These are phyloP conservation scores for Panus rudis DNA, from an alignment of 768 basidiomycete species.

Conservation along the genomic window DNA sequence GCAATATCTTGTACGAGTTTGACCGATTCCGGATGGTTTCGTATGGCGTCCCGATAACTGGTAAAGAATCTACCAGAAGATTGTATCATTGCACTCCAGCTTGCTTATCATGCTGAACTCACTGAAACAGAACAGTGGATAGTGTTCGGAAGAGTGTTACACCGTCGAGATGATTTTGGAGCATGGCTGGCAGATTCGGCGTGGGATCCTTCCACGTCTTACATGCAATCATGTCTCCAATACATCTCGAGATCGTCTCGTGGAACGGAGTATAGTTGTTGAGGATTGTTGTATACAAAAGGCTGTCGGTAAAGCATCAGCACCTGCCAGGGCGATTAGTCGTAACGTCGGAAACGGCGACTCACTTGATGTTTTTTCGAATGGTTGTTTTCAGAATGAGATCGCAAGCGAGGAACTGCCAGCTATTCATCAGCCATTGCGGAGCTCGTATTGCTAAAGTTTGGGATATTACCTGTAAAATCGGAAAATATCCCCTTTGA, in stretches of 20 bases:
- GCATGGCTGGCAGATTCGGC: slow-evolving; percentile 2
- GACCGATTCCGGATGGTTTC: slow-evolving; percentile 37
- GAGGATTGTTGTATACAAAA: slow-evolving; percentile 20
- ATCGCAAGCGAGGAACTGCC: slow-evolving; percentile 25
- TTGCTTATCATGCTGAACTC: background rate
- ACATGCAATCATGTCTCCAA: slow-evolving; percentile 17
- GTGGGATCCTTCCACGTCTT: slow-evolving; percentile 20
- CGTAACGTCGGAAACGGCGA: background rate
- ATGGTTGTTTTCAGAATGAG: slow-evolving; percentile 25
- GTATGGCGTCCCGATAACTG: slow-evolving; percentile 51
- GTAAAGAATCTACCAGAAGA: slow-evolving; percentile 39
- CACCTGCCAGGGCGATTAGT: background rate
- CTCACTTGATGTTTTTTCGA: slow-evolving; percentile 25
- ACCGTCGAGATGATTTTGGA: slow-evolving; percentile 17
- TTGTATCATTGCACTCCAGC: too few relatives aligned
- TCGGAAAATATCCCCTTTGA: slow-evolving; percentile 25
- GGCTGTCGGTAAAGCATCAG: slow-evolving; percentile 4
- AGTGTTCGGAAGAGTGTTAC: slow-evolving; percentile 25
- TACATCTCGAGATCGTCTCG: slow-evolving; percentile 12
- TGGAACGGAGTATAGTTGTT: slow-evolving; percentile 20
- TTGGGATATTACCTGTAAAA: slow-evolving; percentile 26
- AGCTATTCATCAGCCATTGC: too few relatives aligned
- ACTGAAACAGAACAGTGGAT: slow-evolving; percentile 15
- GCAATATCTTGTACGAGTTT: slow-evolving; percentile 35
- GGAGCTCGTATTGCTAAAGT: too few relatives aligned